A percentile compares a stretch with the other conserved stretches of the same genome.
Conservation (phyloP, 2,329 filamentous ascomycete species). For the Arthroderma sp. region DNA sequence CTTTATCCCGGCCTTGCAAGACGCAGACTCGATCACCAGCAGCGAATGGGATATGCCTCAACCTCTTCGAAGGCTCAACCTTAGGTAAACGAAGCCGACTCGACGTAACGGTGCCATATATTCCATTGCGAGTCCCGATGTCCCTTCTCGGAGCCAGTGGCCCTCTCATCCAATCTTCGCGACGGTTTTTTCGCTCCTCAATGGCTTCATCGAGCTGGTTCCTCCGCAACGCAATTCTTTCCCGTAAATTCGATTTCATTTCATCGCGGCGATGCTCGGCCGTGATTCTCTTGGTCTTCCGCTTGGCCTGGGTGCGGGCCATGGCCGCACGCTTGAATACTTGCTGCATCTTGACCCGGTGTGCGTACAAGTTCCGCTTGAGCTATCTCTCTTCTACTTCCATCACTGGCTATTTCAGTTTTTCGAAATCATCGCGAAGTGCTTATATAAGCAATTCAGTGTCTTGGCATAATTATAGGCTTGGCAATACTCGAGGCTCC, state of each 20-base stretch:
- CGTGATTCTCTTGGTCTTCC: conserved; percentile 32
- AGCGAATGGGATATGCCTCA: conserved; percentile 46
- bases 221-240: conserved; percentile 20
- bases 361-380: too few relatives aligned
- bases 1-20: conserved; percentile 62
- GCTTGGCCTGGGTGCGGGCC: conserved; percentile 49
- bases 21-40: conserved; percentile 70
- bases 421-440: too few relatives aligned
- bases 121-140: conserved; percentile 43
- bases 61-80: conserved; percentile 27
- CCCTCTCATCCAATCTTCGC: conserved; percentile 67
- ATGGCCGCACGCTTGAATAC: conserved; percentile 52
- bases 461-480: too few relatives aligned
- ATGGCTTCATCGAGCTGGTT: conserved; percentile 27
- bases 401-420: too few relatives aligned
- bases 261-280: conserved; percentile 28
- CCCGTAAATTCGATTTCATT: conserved; percentile 18
- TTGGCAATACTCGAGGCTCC: too few relatives aligned
- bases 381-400: too few relatives aligned
- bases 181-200: conserved; percentile 43
- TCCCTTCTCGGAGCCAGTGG: conserved; percentile 66
- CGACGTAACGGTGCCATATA: conserved; percentile 44
- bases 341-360: conserved; percentile 48
- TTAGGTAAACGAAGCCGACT: conserved; percentile 24
- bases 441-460: too few relatives aligned